Conservation (phyloP, 805 yeast species). For the Metschnikowia aberdeeniae region DNA sequence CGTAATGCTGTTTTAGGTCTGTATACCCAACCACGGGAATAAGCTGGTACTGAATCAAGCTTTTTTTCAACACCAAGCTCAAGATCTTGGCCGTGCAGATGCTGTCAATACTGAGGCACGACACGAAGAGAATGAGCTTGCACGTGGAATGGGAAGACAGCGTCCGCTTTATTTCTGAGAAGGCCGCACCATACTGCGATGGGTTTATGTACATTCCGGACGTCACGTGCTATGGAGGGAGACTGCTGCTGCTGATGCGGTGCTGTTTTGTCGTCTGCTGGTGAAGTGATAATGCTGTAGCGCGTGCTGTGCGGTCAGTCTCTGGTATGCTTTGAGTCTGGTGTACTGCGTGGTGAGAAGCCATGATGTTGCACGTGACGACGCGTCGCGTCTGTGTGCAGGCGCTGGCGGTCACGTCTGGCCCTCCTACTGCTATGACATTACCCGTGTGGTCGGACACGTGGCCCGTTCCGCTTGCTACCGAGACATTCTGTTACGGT, state of each 20-base stretch:
- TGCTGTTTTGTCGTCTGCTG: not conserved
- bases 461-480: no score
- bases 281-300: not conserved
- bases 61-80: slow-evolving; percentile 65
- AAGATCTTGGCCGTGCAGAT: slow-evolving; percentile 83
- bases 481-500: no score
- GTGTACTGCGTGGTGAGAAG: not conserved
- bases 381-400: slow-evolving; percentile 2
- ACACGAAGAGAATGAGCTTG: slow-evolving; percentile 78
- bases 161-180: slow-evolving; percentile 62
- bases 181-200: slow-evolving; percentile 60
- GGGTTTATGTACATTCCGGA: slow-evolving; percentile 69
- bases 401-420: not conserved
- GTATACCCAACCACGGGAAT: slow-evolving; percentile 91
- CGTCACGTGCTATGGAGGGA: not conserved
- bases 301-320: not conserved
- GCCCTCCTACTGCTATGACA: no score
- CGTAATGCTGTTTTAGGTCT: slow-evolving; percentile 64
- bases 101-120: slow-evolving; percentile 89
- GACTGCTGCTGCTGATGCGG: not conserved
- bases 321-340: not conserved
- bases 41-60: slow-evolving; percentile 79
- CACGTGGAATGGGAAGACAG: slow-evolving; percentile 91
- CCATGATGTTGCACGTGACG: slow-evolving; percentile 4
- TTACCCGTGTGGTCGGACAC: no score